Percentiles rank a stretch among this genome's conserved stretches.
phyloP scores from a whole-genome alignment of 2,329 filamentous ascomycete genomes.

The Ophiostoma sp. region DNA sequence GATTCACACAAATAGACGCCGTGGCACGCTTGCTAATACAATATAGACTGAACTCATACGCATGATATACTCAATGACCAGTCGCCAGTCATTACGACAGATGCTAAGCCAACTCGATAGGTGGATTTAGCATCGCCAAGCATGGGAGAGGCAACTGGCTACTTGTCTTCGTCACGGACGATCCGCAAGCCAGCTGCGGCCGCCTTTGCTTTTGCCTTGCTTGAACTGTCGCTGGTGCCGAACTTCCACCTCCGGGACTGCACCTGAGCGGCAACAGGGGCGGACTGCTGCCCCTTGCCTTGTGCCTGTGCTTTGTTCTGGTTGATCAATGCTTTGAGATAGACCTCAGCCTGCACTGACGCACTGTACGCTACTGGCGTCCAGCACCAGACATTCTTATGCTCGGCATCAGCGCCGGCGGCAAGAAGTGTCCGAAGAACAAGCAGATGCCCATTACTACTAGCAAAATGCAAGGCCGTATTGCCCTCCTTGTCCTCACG shows the following conservation, averaged over 20 bases:
- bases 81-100: neutral
- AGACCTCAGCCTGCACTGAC: constrained; percentile 77
- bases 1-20: neutral
- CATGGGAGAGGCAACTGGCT: neutral
- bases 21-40: neutral
- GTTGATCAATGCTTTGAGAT: constrained; percentile 69
- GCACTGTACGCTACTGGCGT: constrained; percentile 77
- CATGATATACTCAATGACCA: neutral
- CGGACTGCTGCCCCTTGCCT: constrained; percentile 25
- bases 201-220: neutral
- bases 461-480: constrained; percentile 81
- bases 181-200: constrained; percentile 23
- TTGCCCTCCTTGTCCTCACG: constrained; percentile 68
- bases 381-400: constrained; percentile 72
- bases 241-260: constrained; percentile 33
- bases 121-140: neutral
- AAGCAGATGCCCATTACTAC: constrained; percentile 71
- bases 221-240: neutral
- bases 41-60: neutral
- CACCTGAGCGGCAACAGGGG: constrained; percentile 29
- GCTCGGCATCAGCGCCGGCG: constrained; percentile 69
- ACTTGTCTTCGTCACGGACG: constrained; percentile 25
- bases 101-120: neutral
- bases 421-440: constrained; percentile 70
- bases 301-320: constrained; percentile 21